Evolutionary conservation across 2,329 filamentous ascomycete genomes (phyloP), one percentile per base, ranked within the genome.

Genomic region (Aspergillus flavus): DNA sequence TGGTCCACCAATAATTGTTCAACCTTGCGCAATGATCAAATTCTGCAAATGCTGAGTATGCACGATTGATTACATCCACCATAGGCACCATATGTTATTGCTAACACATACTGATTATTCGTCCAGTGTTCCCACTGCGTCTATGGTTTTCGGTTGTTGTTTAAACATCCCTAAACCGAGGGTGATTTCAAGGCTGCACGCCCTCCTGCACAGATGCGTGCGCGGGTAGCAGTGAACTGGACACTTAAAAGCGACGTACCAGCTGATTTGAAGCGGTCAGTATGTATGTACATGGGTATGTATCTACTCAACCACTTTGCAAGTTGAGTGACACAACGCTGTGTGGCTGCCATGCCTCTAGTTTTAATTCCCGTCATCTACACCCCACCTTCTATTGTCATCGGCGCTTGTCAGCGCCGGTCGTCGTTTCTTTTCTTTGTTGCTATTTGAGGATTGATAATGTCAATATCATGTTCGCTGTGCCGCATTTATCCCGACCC

Each of bases 311-410:
- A 65, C 61, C 39, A 59, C 19, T 58, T 66, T 39, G 67, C 68
- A 61, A 65, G 61, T 68, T 68, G 63, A 66, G 67, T 72, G 36
- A 63, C 66, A 71, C 69, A 66, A 60, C 66, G 66, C 65, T 61
- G 62, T 64, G 73, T 75, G 72, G 74, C 71, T 71, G 73, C 73
- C 74, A 76, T 76, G 73, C 70, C 68, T 59, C 67, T 67, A 60
- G 65, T 62, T 54, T 71, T 72, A 69, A 73, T 71, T 69, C 71
- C 68, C 69, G 65, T 59, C 57, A 59, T 58, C 58, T 63, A 57
- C 58, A 41, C 43, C 45, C 58, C 34, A 32, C 50, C 43, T 61
- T 41, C 57, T 53, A 28, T 50, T 39, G 56, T 36, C 16, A n/a
- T 19, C 50, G 9, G 46, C 14, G 46, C 36, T 23, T 23, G 43